Percentiles rank a stretch among this genome's conserved stretches.
These are phyloP conservation scores for Xylaria sp. DNA, from an alignment of 2,329 filamentous ascomycete genomes.

Conservation along the genomic window DNA sequence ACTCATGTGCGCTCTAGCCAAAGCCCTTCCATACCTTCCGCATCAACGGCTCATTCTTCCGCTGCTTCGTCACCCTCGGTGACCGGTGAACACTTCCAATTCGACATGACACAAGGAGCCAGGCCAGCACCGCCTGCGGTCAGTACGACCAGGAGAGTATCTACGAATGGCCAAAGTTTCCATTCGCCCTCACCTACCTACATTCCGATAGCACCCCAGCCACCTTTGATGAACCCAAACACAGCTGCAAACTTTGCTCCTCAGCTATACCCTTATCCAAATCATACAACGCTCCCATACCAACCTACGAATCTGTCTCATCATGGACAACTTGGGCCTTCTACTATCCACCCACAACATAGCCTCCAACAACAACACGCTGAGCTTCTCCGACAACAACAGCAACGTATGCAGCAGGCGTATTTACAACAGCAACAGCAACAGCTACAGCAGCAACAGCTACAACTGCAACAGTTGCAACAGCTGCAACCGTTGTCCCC, in stretches of 20 bases:
- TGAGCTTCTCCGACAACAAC: constrained; percentile 15
- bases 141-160: neutral
- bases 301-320: constrained; percentile 8
- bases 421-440: constrained; percentile 17
- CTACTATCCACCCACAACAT: constrained; percentile 3
- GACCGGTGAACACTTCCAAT: constrained; percentile 7
- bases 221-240: constrained; percentile 3
- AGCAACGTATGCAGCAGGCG: constrained; percentile 11
- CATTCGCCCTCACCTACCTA: constrained; percentile 24
- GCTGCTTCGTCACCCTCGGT: constrained; percentile 7
- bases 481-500: neutral
- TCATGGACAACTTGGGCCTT: constrained; percentile 19
- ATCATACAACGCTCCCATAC: constrained; percentile 8
- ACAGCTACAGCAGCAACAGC: neutral
- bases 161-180: constrained; percentile 13
- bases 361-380: neutral
- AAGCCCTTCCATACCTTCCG: constrained; percentile 7
- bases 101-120: constrained; percentile 4
- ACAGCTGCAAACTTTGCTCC: constrained; percentile 13
- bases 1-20: constrained; percentile 9
- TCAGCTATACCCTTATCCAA: constrained; percentile 12
- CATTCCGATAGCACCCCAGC: neutral
- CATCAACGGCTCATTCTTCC: constrained; percentile 10
- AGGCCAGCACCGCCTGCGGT: constrained; percentile 9
- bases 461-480: constrained; percentile 3